Percentiles rank a stretch among this genome's conserved stretches.
Conservation (phyloP, 1,284 basidiomycete species). For the Papiliotrema nemorosa region DNA sequence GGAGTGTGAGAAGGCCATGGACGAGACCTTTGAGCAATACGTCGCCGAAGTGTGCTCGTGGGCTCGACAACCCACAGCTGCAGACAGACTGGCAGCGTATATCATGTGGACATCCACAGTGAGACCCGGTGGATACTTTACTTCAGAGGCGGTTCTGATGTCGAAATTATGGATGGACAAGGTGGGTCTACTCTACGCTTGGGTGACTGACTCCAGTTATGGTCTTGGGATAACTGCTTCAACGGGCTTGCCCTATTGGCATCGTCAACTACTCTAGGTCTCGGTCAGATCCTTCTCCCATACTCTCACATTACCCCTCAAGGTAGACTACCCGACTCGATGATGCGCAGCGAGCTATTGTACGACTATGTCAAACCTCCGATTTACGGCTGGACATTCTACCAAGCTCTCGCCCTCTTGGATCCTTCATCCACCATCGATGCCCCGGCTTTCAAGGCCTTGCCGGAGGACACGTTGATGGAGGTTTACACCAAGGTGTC, state of each 20-base stretch:
- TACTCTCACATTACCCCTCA: conserved; percentile 6
- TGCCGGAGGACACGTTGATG: background rate
- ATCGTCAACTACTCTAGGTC: background rate
- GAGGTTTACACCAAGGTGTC: conserved; percentile 2
- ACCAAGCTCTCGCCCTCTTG: conserved; percentile 1
- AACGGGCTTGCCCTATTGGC: conserved; percentile 4
- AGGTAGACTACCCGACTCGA: conserved; percentile 7
- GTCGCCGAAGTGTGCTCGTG: conserved; percentile 1
- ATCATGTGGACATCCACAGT: conserved; percentile 8
- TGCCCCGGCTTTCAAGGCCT: background rate
- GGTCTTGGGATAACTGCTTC: conserved; percentile 11
- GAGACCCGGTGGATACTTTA: conserved; percentile 1
- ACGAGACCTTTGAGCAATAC: background rate
- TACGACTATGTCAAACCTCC: conserved; percentile 10
- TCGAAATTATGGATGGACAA: conserved; percentile 11
- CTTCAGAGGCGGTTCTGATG: conserved; percentile 4
- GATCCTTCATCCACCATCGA: background rate
- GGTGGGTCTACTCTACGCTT: background rate
- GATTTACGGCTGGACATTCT: conserved; percentile 8
- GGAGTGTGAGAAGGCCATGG: background rate
- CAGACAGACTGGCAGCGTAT: conserved; percentile 3
- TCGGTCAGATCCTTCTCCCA: conserved; percentile 7
- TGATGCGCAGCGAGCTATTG: conserved; percentile 3
- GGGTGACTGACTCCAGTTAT: background rate
- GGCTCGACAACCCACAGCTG: background rate